Percentiles rank a stretch among this genome's conserved stretches.
These are phyloP conservation scores for Carex kokanica DNA, from an alignment of 176 grass and related monocot genomes.

Conservation along the genomic window DNA sequence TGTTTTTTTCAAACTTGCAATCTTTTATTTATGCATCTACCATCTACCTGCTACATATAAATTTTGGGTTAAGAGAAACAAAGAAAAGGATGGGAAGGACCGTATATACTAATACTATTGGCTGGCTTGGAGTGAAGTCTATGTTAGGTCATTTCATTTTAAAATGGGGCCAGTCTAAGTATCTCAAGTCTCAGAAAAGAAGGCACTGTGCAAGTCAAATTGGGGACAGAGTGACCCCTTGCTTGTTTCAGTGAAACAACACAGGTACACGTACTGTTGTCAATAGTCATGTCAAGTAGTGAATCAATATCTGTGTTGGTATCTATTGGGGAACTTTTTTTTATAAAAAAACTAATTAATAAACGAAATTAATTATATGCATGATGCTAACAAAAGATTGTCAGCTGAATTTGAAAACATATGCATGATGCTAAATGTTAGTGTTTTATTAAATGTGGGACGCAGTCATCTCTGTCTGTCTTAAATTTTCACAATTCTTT, in stretches of 20 bases:
- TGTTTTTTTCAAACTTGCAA: conserved; percentile 13
- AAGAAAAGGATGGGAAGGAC: not conserved
- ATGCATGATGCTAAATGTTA: not conserved
- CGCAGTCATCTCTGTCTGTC: not conserved
- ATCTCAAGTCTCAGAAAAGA: conserved; percentile 31
- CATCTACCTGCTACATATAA: conserved; percentile 16
- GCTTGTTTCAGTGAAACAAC: conserved; percentile 26
- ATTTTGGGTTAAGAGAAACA: conserved; percentile 3
- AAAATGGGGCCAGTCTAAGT: not conserved
- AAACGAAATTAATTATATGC: not conserved
- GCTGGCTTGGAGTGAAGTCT: conserved; percentile 7
- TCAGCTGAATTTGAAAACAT: not conserved
- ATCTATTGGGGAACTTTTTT: not conserved
- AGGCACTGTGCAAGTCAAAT: conserved; percentile 11
- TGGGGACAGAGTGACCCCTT: conserved; percentile 24
- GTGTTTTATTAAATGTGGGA: not conserved
- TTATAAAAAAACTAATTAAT: not conserved
- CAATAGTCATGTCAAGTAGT: not conserved
- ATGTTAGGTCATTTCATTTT: conserved; percentile 23
- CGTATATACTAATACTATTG: not conserved
- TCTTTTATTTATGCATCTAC: too few relatives aligned
- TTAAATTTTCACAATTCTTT: not conserved
- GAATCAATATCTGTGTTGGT: not conserved
- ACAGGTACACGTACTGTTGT: not conserved
- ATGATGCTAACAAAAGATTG: not conserved